Evolutionary conservation across 2,329 filamentous ascomycete genomes (phyloP).

Genomic region (Hypocrella siamensis): DNA sequence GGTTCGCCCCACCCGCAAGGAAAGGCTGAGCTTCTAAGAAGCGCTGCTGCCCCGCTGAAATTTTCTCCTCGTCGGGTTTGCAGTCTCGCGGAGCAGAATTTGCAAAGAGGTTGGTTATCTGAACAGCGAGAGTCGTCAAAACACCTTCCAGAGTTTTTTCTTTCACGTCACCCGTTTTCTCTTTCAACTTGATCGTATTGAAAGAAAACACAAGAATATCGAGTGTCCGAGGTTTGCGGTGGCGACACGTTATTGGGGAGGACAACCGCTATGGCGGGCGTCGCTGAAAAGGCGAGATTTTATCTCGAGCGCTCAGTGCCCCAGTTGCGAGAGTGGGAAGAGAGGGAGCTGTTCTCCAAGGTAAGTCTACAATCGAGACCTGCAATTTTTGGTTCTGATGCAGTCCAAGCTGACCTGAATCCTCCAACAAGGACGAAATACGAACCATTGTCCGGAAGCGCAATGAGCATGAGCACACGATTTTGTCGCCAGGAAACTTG

Average conservation of each 20-base stretch:
- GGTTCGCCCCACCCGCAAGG: too few species aligned
- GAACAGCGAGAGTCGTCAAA: too few species aligned
- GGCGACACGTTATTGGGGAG: not conserved
- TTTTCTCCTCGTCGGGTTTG: too few species aligned
- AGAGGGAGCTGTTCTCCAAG: conserved; percentile 79
- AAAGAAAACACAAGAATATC: not conserved
- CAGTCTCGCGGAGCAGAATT: too few species aligned
- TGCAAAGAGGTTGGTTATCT: too few species aligned
- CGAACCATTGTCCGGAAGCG: conserved; percentile 75
- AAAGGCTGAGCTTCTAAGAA: too few species aligned
- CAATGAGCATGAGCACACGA: conserved; percentile 82
- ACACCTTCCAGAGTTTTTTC: too few species aligned
- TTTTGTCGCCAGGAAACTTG: conserved; percentile 66
- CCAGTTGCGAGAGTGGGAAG: conserved; percentile 81
- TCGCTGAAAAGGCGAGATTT: conserved; percentile 88
- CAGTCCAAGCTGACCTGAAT: not conserved
- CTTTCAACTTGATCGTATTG: too few species aligned
- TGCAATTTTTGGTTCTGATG: not conserved
- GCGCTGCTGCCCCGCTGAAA: too few species aligned
- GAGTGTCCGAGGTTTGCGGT: not conserved
- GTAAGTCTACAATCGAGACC: conserved; percentile 23
- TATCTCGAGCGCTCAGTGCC: conserved; percentile 86
- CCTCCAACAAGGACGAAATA: conserved; percentile 58
- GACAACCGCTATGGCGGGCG: conserved; percentile 50
- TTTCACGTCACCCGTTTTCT: too few species aligned